Conservation (phyloP, 768 basidiomycete genomes). For the Dacryopinax primogenitus region DNA sequence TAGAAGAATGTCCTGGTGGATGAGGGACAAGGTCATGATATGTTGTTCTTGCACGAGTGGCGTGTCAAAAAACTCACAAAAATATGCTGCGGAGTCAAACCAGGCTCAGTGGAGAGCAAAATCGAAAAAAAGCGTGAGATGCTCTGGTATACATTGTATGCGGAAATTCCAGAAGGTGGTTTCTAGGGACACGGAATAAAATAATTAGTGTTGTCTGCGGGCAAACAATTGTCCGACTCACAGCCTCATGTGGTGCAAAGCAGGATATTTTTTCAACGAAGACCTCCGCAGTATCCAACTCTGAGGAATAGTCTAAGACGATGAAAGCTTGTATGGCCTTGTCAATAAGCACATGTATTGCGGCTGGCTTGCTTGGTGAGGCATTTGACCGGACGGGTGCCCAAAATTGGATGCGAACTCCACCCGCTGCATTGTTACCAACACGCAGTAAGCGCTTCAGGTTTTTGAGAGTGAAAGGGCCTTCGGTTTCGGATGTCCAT, state of each 20-base stretch:
- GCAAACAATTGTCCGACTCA: background rate
- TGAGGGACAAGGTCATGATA: background rate
- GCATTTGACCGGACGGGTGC: slow-evolving; percentile 2
- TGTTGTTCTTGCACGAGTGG: background rate
- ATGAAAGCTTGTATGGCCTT: slow-evolving; percentile 5
- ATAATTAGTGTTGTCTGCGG: background rate
- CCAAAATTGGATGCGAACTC: slow-evolving; percentile 2
- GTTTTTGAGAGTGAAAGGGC: background rate
- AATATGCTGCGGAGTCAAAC: background rate
- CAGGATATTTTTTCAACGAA: background rate
- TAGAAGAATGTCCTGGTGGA: slow-evolving; percentile 4
- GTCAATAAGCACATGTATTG: background rate
- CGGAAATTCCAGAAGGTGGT: slow-evolving; percentile 8
- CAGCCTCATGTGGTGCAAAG: slow-evolving; percentile 2
- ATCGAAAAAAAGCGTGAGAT: background rate
- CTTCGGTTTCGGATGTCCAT: background rate
- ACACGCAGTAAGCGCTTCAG: background rate
- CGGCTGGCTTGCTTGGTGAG: background rate
- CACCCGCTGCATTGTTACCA: background rate
- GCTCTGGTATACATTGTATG: slow-evolving; percentile 1
- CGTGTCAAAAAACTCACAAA: background rate
- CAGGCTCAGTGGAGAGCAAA: background rate
- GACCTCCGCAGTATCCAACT: background rate
- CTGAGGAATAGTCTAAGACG: background rate
- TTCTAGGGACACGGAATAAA: slow-evolving; percentile 1